Evolutionary conservation across 2,329 filamentous ascomycete species (phyloP).

Genomic region (Alternaria sp.): DNA sequence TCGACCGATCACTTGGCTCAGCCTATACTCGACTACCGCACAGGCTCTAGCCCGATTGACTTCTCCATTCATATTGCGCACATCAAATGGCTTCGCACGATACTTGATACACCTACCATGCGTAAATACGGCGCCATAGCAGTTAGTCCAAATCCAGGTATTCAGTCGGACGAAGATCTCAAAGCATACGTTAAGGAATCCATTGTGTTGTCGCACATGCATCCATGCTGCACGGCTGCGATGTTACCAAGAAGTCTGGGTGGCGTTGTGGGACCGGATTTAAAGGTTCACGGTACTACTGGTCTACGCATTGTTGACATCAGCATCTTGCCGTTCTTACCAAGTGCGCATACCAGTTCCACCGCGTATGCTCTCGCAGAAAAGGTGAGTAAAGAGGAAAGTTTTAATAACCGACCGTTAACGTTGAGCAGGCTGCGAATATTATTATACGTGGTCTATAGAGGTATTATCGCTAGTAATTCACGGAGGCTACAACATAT

Average conservation of each 20-base stretch:
- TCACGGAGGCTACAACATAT: no score
- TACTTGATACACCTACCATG: constrained; percentile 11
- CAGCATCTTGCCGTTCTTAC: constrained; percentile 12
- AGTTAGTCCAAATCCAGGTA: constrained; percentile 3
- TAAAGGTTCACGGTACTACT: constrained; percentile 10
- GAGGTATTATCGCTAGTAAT: not conserved
- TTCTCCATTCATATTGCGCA: constrained; percentile 23
- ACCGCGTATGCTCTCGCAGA: constrained; percentile 17
- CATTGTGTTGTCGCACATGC: constrained; percentile 13
- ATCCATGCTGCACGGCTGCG: constrained; percentile 20
- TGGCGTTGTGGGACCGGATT: constrained; percentile 9
- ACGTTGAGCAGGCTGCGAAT: not conserved
- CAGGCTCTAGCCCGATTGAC: constrained; percentile 38
- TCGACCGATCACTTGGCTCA: constrained; percentile 24
- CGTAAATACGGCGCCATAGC: constrained; percentile 12
- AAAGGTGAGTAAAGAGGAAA: not conserved
- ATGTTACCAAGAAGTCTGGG: constrained; percentile 9
- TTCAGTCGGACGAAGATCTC: constrained; percentile 13
- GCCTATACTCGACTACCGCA: constrained; percentile 41
- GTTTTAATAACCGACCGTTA: not conserved
- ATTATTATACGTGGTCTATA: not conserved
- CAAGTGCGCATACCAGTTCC: constrained; percentile 13
- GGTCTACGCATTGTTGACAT: constrained; percentile 15
- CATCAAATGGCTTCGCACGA: constrained; percentile 9
- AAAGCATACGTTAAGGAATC: constrained; percentile 7